These are phyloP conservation scores for Bertia moriformis DNA, from an alignment of 2,329 filamentous ascomycete species.

Conservation along the genomic window DNA sequence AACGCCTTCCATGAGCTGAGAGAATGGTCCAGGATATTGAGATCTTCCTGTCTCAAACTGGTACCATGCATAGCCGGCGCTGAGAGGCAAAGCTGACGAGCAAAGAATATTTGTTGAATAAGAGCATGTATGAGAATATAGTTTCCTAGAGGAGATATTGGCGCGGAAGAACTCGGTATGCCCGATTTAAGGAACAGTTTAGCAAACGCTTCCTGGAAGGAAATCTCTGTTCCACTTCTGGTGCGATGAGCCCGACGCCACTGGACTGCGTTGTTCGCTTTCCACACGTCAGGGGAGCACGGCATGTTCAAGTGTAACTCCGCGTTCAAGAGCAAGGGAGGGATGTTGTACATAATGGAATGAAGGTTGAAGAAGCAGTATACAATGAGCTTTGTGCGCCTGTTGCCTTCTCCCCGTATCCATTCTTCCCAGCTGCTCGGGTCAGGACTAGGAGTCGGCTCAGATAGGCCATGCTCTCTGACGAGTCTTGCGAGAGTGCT, in stretches of 20 bases:
- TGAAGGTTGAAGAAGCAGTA: constrained; percentile 45
- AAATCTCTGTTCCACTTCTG: constrained; percentile 24
- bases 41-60: constrained; percentile 24
- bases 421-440: constrained; percentile 29
- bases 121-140: constrained; percentile 37
- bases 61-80: constrained; percentile 23
- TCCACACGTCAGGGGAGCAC: constrained; percentile 36
- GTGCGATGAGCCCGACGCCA: constrained; percentile 24
- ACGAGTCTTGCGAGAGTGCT: constrained; percentile 38
- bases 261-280: constrained; percentile 28
- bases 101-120: constrained; percentile 36
- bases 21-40: constrained; percentile 26
- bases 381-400: constrained; percentile 38
- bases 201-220: constrained; percentile 40
- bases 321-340: constrained; percentile 37
- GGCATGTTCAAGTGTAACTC: constrained; percentile 38
- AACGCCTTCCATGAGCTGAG: constrained; percentile 32
- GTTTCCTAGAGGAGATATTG: constrained; percentile 32
- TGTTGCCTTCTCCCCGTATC: constrained; percentile 33
- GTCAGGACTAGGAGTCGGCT: constrained; percentile 1
- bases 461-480: constrained; percentile 31
- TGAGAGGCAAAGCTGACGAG: constrained; percentile 28
- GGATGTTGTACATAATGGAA: constrained; percentile 46
- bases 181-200: constrained; percentile 24
- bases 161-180: constrained; percentile 7